Conservation (phyloP, 2,329 filamentous ascomycete genomes). For the Colletotrichum shisoi region DNA sequence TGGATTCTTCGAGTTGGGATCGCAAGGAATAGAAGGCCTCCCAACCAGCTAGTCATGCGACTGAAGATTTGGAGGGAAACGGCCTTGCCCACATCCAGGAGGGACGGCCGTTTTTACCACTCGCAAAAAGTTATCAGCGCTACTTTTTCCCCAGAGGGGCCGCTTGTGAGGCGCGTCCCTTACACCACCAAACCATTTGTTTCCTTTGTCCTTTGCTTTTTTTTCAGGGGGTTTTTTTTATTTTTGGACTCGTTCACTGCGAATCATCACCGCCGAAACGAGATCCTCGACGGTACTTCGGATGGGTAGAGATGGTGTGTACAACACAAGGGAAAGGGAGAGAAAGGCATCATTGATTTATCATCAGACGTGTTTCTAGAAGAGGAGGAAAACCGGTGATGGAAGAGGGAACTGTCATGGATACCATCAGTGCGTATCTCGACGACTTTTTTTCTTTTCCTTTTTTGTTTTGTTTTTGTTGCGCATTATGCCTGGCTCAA, state of each 20-base stretch:
- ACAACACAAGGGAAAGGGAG: neutral
- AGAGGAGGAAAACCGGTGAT: slow-evolving; percentile 15
- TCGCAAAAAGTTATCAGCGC: slow-evolving; percentile 24
- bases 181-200: slow-evolving; percentile 25
- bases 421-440: slow-evolving; percentile 8
- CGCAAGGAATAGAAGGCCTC: slow-evolving; percentile 13
- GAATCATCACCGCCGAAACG: slow-evolving; percentile 7
- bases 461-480: neutral
- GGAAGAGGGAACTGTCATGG: slow-evolving; percentile 27
- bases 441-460: neutral
- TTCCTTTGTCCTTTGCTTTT: slow-evolving; percentile 35
- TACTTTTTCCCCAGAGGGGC: slow-evolving; percentile 11
- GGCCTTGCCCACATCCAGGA: neutral
- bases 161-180: neutral
- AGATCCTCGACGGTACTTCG: neutral
- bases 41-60: slow-evolving; percentile 34
- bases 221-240: neutral
- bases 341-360: neutral
- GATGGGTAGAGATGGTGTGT: slow-evolving; percentile 20
- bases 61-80: slow-evolving; percentile 11
- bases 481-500: slow-evolving; percentile 19
- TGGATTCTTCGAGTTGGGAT: slow-evolving; percentile 38
- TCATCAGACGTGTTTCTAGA: neutral
- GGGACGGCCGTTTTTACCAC: slow-evolving; percentile 19
- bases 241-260: neutral